Percentiles rank a stretch among this genome's conserved stretches.
These are phyloP conservation scores for Penicillium tannophilum DNA, from an alignment of 495 filamentous ascomycete genomes.

Conservation along the genomic window DNA sequence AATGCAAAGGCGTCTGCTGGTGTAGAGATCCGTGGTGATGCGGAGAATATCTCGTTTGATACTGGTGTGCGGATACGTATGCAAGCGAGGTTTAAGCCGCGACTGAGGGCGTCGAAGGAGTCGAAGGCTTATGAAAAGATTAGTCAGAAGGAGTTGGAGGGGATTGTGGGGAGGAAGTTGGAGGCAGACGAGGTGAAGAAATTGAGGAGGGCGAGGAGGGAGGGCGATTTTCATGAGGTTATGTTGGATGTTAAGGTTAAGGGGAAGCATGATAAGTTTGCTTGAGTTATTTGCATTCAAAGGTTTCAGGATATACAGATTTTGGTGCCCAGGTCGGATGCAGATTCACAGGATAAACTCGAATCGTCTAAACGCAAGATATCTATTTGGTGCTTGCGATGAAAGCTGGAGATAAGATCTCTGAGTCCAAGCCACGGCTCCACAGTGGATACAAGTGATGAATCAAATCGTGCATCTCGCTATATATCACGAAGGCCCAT, in stretches of 20 bases:
- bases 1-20: constrained; percentile 45
- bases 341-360: too few species aligned
- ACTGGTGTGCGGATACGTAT: constrained; percentile 84
- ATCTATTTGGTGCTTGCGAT: not conserved
- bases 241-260: constrained; percentile 89
- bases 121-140: constrained; percentile 83
- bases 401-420: not conserved
- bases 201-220: constrained; percentile 79
- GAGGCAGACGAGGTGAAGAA: constrained; percentile 83
- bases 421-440: constrained; percentile 11
- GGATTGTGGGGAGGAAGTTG: constrained; percentile 70
- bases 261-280: constrained; percentile 95
- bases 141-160: constrained; percentile 84
- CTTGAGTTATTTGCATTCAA: constrained; percentile 32
- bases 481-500: not conserved
- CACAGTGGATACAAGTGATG: not conserved
- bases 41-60: constrained; percentile 66
- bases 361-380: too few species aligned
- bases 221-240: constrained; percentile 87
- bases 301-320: not conserved
- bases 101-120: constrained; percentile 72
- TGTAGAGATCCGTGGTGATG: constrained; percentile 75
- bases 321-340: not conserved
- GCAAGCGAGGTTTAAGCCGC: constrained; percentile 92
- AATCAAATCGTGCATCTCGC: not conserved